Evolutionary conservation across 2,329 filamentous ascomycete genomes (phyloP).

Genomic region (Stagonosporopsis cucurbitacearum): DNA sequence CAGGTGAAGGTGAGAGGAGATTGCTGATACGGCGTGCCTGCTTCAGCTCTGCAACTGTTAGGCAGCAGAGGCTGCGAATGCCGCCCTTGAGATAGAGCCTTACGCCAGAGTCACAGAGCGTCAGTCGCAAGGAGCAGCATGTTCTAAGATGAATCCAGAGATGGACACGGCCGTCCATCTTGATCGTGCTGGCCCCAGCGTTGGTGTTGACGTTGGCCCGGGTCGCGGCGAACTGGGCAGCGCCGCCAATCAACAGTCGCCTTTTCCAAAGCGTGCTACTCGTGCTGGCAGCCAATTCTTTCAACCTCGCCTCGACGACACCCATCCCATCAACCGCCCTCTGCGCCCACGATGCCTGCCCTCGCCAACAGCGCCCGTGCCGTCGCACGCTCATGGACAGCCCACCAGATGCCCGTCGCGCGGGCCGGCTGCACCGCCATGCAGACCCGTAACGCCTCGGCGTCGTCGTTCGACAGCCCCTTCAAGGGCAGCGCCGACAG

Average conservation of each 20-base stretch:
- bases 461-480: conserved; percentile 60
- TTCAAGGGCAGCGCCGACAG: conserved; percentile 60
- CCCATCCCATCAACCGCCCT: conserved; percentile 31
- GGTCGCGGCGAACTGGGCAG: conserved; percentile 3
- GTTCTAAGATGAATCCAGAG: not conserved
- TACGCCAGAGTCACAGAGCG: not conserved
- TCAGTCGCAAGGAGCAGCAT: not conserved
- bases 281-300: conserved; percentile 29
- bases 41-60: not conserved
- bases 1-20: not conserved
- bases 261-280: not conserved
- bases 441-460: conserved; percentile 53
- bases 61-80: not conserved
- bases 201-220: conserved; percentile 6
- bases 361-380: conserved; percentile 55
- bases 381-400: conserved; percentile 56
- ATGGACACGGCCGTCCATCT: too few relatives aligned
- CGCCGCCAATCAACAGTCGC: conserved; percentile 10
- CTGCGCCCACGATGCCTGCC: conserved; percentile 56
- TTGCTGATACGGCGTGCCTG: not conserved
- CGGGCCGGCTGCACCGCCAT: conserved; percentile 54
- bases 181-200: not conserved
- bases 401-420: conserved; percentile 55
- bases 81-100: not conserved
- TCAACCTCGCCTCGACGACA: conserved; percentile 29